Evolutionary conservation across 169 alveolate genomes (phyloP).

Genomic region (Plasmodium blacklocki): DNA sequence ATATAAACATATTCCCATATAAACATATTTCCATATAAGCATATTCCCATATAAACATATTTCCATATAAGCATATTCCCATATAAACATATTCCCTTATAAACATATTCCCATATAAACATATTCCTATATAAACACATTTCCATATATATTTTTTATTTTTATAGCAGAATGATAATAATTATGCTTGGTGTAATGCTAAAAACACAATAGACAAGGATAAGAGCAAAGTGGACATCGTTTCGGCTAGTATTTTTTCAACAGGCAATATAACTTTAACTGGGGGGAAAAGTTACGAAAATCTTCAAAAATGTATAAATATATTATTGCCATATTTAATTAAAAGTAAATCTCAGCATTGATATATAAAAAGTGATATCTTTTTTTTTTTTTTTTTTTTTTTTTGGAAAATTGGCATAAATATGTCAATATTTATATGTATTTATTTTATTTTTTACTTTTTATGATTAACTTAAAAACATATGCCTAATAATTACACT

Average conservation of each 20-base stretch:
- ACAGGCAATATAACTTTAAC: conserved; percentile 86
- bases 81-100: no score
- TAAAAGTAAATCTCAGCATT: conserved; percentile 67
- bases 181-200: conserved; percentile 43
- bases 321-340: conserved; percentile 59
- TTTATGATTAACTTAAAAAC: no score
- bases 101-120: no score
- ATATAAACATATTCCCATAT: background rate
- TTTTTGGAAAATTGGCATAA: no score
- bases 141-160: background rate
- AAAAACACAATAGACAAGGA: background rate
- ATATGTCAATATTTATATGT: no score
- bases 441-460: no score
- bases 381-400: no score
- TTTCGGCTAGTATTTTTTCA: conserved; percentile 82
- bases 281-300: conserved; percentile 79
- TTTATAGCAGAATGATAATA: conserved; percentile 27
- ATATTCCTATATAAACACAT: background rate
- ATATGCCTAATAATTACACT: no score
- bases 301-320: conserved; percentile 53
- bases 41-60: background rate
- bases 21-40: background rate
- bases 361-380: background rate
- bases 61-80: no score
- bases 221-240: conserved; percentile 79